Evolutionary conservation across 805 yeast species (phyloP).

Genomic region (Spathaspora gorwiae): DNA sequence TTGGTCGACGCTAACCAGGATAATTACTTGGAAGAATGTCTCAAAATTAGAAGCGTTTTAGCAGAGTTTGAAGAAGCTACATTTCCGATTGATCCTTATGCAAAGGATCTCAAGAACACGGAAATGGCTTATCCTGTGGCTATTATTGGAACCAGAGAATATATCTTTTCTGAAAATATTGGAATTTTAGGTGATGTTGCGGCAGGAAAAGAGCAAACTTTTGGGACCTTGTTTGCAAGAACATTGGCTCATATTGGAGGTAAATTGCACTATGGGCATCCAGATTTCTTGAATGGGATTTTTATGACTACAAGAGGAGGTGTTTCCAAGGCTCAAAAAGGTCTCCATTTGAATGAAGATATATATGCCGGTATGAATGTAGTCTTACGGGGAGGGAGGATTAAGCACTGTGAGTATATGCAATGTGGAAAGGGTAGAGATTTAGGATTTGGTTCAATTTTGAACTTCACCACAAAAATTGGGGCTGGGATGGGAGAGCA

Average conservation of each 20-base stretch:
- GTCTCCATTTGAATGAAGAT: conserved; percentile 82
- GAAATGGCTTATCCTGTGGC: conserved; percentile 55
- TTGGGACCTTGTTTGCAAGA: conserved; percentile 81
- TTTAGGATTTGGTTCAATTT: conserved; percentile 80
- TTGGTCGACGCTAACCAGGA: conserved; percentile 85
- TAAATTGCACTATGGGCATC: conserved; percentile 84
- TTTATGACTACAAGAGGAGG: conserved; percentile 87
- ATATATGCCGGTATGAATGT: conserved; percentile 88
- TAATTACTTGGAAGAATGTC: conserved; percentile 79
- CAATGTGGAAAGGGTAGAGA: conserved; percentile 93
- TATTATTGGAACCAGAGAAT: conserved; percentile 82
- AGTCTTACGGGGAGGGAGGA: conserved; percentile 77
- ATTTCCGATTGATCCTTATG: conserved; percentile 32
- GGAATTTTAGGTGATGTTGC: conserved; percentile 87
- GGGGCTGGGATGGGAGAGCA: conserved; percentile 96
- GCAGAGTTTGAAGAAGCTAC: conserved; percentile 80
- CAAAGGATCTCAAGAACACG: conserved; percentile 12
- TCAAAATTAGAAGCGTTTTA: conserved; percentile 73
- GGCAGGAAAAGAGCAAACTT: conserved; percentile 87
- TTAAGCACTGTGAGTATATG: conserved; percentile 81
- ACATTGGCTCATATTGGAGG: conserved; percentile 83
- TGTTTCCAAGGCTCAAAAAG: conserved; percentile 82
- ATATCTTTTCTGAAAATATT: conserved; percentile 79
- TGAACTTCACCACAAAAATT: conserved; percentile 81
- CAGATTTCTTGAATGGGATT: conserved; percentile 72